Evolutionary conservation across 768 basidiomycete genomes (phyloP).

Genomic region (Hysterangium stoloniferum): DNA sequence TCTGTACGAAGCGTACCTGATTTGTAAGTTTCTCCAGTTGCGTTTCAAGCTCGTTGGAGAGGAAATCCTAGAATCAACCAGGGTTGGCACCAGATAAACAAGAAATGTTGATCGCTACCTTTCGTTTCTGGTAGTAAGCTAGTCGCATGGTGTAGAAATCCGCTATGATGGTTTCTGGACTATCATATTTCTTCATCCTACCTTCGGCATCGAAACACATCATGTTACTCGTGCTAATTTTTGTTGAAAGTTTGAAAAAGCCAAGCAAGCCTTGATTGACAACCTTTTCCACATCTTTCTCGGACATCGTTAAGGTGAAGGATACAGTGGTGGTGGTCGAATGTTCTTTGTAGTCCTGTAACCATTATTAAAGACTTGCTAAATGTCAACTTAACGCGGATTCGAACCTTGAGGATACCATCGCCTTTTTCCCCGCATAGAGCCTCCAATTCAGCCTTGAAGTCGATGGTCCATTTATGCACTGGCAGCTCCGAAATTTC

Average conservation of each 20-base stretch:
- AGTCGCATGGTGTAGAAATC: conserved; percentile 89
- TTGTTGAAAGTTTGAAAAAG: conserved; percentile 81
- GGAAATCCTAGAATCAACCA: conserved; percentile 53
- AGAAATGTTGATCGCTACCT: no score
- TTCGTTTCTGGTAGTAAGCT: conserved; percentile 91
- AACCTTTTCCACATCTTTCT: conserved; percentile 77
- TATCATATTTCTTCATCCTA: conserved; percentile 89
- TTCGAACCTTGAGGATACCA: conserved; percentile 65
- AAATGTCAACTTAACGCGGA: background rate
- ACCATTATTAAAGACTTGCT: background rate
- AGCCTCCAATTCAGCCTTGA: conserved; percentile 84
- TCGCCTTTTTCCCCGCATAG: conserved; percentile 80
- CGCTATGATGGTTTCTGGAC: conserved; percentile 85
- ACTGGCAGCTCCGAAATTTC: conserved; percentile 95
- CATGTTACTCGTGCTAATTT: conserved; percentile 93
- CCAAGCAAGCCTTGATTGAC: conserved; percentile 85
- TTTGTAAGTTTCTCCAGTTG: conserved; percentile 83
- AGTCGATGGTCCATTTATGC: conserved; percentile 88
- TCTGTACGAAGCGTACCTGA: conserved; percentile 93
- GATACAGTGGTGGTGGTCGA: conserved; percentile 90
- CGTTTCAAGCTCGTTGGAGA: conserved; percentile 73
- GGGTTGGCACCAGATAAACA: background rate
- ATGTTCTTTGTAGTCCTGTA: conserved; percentile 93
- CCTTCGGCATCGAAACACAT: conserved; percentile 96
- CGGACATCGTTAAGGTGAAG: conserved; percentile 74